phyloP scores from a whole-genome alignment of 2,329 filamentous ascomycete genomes.

The Fonsecaea multimorphosa region DNA sequence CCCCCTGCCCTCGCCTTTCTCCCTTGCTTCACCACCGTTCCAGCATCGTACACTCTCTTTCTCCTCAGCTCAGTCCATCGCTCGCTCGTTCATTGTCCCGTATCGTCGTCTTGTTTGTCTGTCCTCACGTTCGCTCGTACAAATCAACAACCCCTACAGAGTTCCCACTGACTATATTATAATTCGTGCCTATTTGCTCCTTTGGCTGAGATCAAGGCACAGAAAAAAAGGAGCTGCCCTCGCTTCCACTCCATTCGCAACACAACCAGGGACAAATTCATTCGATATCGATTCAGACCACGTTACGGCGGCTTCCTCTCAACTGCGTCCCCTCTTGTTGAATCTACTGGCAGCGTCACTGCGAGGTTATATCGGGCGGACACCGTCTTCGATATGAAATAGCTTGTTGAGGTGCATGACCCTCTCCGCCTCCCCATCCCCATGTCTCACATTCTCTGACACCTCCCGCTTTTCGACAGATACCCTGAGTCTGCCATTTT shows the following conservation, averaged over 20 bases:
- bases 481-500: constrained; percentile 9
- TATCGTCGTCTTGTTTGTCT: constrained; percentile 14
- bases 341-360: constrained; percentile 8
- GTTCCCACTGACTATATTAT: neutral
- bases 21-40: constrained; percentile 23
- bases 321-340: neutral
- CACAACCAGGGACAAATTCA: constrained; percentile 16
- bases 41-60: constrained; percentile 17
- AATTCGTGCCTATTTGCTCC: constrained; percentile 14
- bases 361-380: constrained; percentile 2
- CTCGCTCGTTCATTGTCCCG: constrained; percentile 20
- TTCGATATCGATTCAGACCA: constrained; percentile 11
- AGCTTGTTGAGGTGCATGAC: constrained; percentile 20
- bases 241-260: constrained; percentile 13
- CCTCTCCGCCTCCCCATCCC: constrained; percentile 10
- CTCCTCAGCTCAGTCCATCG: constrained; percentile 6
- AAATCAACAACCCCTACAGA: constrained; percentile 3
- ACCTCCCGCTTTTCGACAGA: constrained; percentile 21
- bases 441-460: constrained; percentile 24
- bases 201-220: constrained; percentile 5
- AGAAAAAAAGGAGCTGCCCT: constrained; percentile 14
- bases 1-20: constrained; percentile 18
- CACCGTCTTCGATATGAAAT: constrained; percentile 17
- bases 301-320: constrained; percentile 11
- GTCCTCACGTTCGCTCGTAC: constrained; percentile 9